A percentile compares a stretch with the other conserved stretches of the same genome.
Conservation (phyloP, 2,329 filamentous ascomycete genomes). For the Arthrobotrys iridis region DNA sequence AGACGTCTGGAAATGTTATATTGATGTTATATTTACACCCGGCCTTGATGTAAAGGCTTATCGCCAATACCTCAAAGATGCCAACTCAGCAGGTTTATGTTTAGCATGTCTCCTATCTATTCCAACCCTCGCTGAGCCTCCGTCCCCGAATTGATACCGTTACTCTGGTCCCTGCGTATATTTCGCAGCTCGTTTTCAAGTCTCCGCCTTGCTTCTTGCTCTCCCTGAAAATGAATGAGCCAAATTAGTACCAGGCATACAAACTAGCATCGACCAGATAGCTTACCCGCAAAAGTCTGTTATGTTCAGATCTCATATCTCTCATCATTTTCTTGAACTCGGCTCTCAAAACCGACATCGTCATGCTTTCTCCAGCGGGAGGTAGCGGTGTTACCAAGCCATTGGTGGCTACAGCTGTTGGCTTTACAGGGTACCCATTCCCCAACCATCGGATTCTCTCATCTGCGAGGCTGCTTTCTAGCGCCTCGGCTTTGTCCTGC, state of each 20-base stretch:
- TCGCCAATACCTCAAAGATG: no score
- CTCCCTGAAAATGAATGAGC: slow-evolving; percentile 66
- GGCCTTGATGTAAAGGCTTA: no score
- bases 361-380: slow-evolving; percentile 68
- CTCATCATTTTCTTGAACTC: slow-evolving; percentile 86
- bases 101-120: neutral
- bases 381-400: slow-evolving; percentile 58
- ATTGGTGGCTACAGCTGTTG: slow-evolving; percentile 63
- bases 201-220: slow-evolving; percentile 76
- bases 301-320: slow-evolving; percentile 73
- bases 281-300: slow-evolving; percentile 73
- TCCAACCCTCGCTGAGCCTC: neutral
- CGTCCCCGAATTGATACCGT: slow-evolving; percentile 15
- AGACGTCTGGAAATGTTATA: no score
- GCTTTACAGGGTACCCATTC: slow-evolving; percentile 62
- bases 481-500: slow-evolving; percentile 70
- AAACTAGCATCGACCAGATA: neutral
- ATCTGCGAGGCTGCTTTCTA: slow-evolving; percentile 73
- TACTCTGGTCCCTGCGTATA: slow-evolving; percentile 63
- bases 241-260: neutral
- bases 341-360: slow-evolving; percentile 74
- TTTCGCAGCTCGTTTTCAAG: slow-evolving; percentile 72
- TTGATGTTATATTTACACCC: no score
- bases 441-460: slow-evolving; percentile 75
- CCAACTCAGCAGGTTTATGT: no score